Percentiles rank a stretch among this genome's conserved stretches.
Conservation (phyloP, 345 rosid genomes). For the Citrus cavaleriei region DNA sequence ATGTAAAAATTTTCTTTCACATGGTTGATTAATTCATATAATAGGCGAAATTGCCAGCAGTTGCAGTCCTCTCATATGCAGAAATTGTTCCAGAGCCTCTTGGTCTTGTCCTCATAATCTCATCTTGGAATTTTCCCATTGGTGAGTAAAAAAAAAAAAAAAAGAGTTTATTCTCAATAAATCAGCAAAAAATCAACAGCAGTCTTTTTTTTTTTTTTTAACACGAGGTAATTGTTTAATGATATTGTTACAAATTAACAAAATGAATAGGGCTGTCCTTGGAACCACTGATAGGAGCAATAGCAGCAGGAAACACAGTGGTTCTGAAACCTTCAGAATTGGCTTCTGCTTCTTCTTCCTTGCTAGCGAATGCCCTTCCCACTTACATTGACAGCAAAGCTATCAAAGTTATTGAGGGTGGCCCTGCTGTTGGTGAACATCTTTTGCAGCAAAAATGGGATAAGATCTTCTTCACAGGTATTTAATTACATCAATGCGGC, state of each 20-base stretch:
- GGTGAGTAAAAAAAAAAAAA: constrained; percentile 30
- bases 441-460: constrained; percentile 79
- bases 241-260: too few relatives aligned
- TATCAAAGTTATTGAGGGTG: constrained; percentile 65
- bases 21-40: not conserved
- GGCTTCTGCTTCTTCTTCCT: constrained; percentile 58
- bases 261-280: constrained; percentile 45
- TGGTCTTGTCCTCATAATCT: constrained; percentile 59
- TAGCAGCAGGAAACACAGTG: constrained; percentile 79
- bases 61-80: constrained; percentile 46
- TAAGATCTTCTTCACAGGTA: constrained; percentile 95
- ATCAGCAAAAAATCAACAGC: too few relatives aligned
- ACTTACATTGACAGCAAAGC: constrained; percentile 60
- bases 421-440: constrained; percentile 43
- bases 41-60: constrained; percentile 56
- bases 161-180: too few relatives aligned
- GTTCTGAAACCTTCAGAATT: constrained; percentile 77
- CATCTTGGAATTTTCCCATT: constrained; percentile 71
- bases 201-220: too few relatives aligned
- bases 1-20: not conserved
- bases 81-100: constrained; percentile 62
- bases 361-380: constrained; percentile 53
- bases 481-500: too few relatives aligned
- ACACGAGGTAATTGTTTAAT: too few relatives aligned
- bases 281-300: constrained; percentile 78